Evolutionary conservation across 805 yeast genomes (phyloP).

Genomic region (Lipomyces kockii): DNA sequence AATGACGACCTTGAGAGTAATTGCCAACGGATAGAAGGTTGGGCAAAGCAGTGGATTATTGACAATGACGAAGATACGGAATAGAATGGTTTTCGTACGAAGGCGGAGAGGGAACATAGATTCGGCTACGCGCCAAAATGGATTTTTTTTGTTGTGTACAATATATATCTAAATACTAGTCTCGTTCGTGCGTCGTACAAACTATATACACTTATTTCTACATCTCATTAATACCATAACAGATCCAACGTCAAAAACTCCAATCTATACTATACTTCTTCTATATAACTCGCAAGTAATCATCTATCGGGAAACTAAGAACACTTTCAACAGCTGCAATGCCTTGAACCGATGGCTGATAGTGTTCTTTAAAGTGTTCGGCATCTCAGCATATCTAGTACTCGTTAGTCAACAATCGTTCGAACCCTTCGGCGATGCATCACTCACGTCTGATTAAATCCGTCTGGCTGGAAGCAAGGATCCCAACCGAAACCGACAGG

Average conservation of each 20-base stretch:
- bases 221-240: background rate
- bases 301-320: constrained; percentile 38
- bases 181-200: background rate
- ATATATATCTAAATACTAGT: background rate
- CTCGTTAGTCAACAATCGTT: background rate
- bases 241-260: background rate
- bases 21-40: constrained; percentile 70
- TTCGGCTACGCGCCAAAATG: background rate
- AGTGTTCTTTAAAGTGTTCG: constrained; percentile 69
- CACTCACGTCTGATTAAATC: constrained; percentile 61
- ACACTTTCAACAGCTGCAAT: constrained; percentile 68
- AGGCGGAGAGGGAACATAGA: background rate
- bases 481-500: constrained; percentile 93
- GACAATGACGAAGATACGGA: constrained; percentile 47
- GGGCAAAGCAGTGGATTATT: constrained; percentile 76
- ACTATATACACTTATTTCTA: background rate
- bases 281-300: background rate
- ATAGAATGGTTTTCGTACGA: background rate
- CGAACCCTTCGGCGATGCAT: background rate
- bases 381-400: constrained; percentile 84
- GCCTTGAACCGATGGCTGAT: constrained; percentile 91
- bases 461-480: constrained; percentile 82
- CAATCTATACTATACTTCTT: background rate
- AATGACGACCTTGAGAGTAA: constrained; percentile 83
- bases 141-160: background rate